Evolutionary conservation across 148 eudicot species (phyloP).

Genomic region (Limonium bicolor): DNA sequence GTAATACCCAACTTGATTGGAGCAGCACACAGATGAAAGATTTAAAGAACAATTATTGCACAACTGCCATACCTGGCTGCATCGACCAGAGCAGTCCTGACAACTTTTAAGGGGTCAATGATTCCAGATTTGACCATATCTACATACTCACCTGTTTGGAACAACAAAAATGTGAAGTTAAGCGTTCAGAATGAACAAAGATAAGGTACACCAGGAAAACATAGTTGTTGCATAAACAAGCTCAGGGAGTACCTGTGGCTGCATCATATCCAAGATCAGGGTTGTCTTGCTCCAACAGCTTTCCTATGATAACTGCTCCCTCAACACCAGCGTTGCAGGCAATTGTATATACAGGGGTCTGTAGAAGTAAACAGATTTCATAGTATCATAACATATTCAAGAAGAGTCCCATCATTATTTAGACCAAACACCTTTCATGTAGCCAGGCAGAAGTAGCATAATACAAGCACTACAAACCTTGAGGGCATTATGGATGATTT

Average conservation of each 20-base stretch:
- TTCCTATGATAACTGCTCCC: constrained; percentile 85
- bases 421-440: background rate
- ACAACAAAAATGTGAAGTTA: background rate
- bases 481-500: constrained; percentile 59
- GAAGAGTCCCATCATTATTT: too few species aligned
- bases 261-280: constrained; percentile 92
- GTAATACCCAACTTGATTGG: too few species aligned
- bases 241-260: constrained; percentile 48
- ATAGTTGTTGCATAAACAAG: too few species aligned
- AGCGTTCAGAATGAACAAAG: background rate
- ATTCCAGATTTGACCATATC: constrained; percentile 85
- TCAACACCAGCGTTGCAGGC: constrained; percentile 90
- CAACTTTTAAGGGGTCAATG: constrained; percentile 84
- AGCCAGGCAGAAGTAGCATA: background rate
- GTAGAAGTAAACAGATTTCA: constrained; percentile 4
- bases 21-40: too few species aligned
- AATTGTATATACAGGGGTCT: constrained; percentile 80
- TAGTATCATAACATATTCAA: background rate
- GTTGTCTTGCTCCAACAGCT: constrained; percentile 73
- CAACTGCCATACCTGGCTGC: constrained; percentile 89
- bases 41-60: too few species aligned
- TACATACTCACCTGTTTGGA: constrained; percentile 90
- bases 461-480: constrained; percentile 19
- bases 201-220: too few species aligned
- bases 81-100: constrained; percentile 78